phyloP scores from a whole-genome alignment of 2,329 filamentous ascomycete species.

The Fusarium liriodendri region DNA sequence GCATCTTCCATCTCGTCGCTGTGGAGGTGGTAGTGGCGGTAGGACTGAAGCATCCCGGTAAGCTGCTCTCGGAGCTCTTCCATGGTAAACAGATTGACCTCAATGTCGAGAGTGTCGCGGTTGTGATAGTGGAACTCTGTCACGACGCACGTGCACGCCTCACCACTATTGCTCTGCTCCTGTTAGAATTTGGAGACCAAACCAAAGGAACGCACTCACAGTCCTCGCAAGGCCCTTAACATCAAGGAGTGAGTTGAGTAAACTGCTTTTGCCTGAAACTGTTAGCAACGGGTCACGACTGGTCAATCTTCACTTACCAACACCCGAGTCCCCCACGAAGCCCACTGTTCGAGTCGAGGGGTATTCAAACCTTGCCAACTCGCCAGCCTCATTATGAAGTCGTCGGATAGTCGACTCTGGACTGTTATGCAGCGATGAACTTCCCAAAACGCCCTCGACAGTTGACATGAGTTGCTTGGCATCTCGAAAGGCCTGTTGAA shows the following conservation, averaged over 20 bases:
- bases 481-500: constrained; percentile 49
- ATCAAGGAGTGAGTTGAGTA: constrained; percentile 62
- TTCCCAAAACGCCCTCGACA: constrained; percentile 49
- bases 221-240: constrained; percentile 43
- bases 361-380: constrained; percentile 51
- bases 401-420: constrained; percentile 52
- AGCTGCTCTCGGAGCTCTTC: constrained; percentile 50
- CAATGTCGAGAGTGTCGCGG: constrained; percentile 45
- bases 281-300: not conserved
- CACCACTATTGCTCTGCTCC: constrained; percentile 55
- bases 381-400: constrained; percentile 48
- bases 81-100: constrained; percentile 48
- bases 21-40: constrained; percentile 50
- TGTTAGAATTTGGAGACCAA: not conserved
- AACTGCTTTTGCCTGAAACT: constrained; percentile 57
- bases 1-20: constrained; percentile 34
- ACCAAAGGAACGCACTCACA: constrained; percentile 45
- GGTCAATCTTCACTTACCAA: constrained; percentile 45
- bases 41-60: constrained; percentile 49
- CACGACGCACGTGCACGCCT: constrained; percentile 60
- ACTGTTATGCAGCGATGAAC: constrained; percentile 49
- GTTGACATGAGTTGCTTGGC: constrained; percentile 48
- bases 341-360: constrained; percentile 56
- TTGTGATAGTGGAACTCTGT: constrained; percentile 59
- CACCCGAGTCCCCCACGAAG: constrained; percentile 61